Evolutionary conservation across 345 rosid genomes (phyloP).

Genomic region (Salix arbutifolia): DNA sequence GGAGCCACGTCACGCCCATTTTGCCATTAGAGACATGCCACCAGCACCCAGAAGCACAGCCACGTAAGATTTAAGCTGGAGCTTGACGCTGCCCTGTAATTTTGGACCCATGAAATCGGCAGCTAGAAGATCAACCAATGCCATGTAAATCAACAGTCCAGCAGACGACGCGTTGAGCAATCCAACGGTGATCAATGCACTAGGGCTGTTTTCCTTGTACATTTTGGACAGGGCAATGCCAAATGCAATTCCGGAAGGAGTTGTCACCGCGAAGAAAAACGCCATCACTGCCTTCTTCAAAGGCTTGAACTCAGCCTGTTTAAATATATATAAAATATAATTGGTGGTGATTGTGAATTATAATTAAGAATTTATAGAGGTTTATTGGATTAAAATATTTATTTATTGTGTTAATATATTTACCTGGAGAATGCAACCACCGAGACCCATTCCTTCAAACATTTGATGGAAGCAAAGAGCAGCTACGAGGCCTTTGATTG

Average conservation of each 20-base stretch:
- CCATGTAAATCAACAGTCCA: conserved; percentile 69
- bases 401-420: too few species aligned
- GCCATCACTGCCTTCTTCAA: conserved; percentile 34
- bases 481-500: too few species aligned
- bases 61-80: conserved; percentile 29
- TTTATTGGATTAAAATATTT: too few species aligned
- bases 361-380: too few species aligned
- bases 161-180: conserved; percentile 57
- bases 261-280: conserved; percentile 52
- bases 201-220: conserved; percentile 52
- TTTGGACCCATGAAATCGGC: conserved; percentile 54
- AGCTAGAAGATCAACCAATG: conserved; percentile 64
- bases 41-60: conserved; percentile 52
- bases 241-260: conserved; percentile 57
- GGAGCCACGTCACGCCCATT: conserved; percentile 47
- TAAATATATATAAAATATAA: too few species aligned
- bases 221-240: conserved; percentile 43
- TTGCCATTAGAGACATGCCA: conserved; percentile 54
- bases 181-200: conserved; percentile 50
- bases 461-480: too few species aligned
- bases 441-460: too few species aligned
- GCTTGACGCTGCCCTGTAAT: conserved; percentile 39
- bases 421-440: too few species aligned
- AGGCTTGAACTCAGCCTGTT: background rate
- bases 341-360: too few species aligned